Conservation (phyloP, 345 rosid species). For the Arabidopsis arenosa region DNA sequence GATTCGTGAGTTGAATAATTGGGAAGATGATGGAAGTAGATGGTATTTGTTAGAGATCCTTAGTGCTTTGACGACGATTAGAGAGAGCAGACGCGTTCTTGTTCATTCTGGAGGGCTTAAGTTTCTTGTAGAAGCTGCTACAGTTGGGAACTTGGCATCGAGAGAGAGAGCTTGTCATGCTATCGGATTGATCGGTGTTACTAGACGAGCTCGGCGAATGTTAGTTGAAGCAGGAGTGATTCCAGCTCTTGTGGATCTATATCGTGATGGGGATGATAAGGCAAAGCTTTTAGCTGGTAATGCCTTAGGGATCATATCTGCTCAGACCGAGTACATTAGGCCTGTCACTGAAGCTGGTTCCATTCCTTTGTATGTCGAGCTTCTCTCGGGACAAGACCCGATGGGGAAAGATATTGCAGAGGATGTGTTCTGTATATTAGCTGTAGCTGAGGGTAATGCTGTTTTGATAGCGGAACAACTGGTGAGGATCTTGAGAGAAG, state of each 20-base stretch:
- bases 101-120: conserved; percentile 50
- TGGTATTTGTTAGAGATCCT: conserved; percentile 63
- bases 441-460: conserved; percentile 63
- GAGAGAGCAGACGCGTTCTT: conserved; percentile 58
- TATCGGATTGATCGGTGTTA: conserved; percentile 55
- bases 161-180: conserved; percentile 78
- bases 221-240: conserved; percentile 61
- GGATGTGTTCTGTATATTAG: conserved; percentile 63
- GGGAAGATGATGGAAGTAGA: conserved; percentile 43
- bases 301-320: conserved; percentile 59
- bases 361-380: conserved; percentile 65
- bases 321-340: conserved; percentile 58
- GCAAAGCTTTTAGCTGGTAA: conserved; percentile 61
- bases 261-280: conserved; percentile 52
- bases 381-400: conserved; percentile 56
- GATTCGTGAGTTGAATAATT: conserved; percentile 48
- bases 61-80: conserved; percentile 57
- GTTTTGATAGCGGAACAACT: conserved; percentile 55
- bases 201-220: conserved; percentile 51
- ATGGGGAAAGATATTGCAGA: conserved; percentile 64
- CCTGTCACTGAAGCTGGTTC: conserved; percentile 62
- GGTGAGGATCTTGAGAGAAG: conserved; percentile 67
- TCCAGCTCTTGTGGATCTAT: conserved; percentile 57
- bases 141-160: conserved; percentile 57
- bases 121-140: conserved; percentile 62